Evolutionary conservation across 768 basidiomycete species (phyloP).

Genomic region (Rubroboletus pulcherrimus): DNA sequence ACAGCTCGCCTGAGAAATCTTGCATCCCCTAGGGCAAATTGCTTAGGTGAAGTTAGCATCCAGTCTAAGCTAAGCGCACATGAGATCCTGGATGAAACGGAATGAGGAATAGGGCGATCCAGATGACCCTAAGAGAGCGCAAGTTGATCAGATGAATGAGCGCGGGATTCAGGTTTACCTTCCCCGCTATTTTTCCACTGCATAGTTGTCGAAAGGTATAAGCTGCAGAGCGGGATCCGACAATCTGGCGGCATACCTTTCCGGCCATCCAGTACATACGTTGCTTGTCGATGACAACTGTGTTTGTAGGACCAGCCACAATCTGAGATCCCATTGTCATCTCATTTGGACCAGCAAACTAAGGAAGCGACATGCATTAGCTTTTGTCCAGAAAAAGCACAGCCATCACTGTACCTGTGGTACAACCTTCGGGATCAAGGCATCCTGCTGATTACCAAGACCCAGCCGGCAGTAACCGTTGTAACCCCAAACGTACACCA

Average conservation of each 20-base stretch:
- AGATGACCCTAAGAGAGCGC: slow-evolving; percentile 65
- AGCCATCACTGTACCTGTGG: slow-evolving; percentile 53
- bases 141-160: background rate
- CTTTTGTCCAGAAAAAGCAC: background rate
- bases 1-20: slow-evolving; percentile 60
- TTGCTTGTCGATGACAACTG: slow-evolving; percentile 79
- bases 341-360: slow-evolving; percentile 75
- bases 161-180: slow-evolving; percentile 40
- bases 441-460: slow-evolving; percentile 80
- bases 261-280: slow-evolving; percentile 88
- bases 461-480: slow-evolving; percentile 92
- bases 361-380: background rate
- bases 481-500: slow-evolving; percentile 84
- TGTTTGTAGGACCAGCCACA: slow-evolving; percentile 77
- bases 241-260: slow-evolving; percentile 43
- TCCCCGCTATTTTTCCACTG: slow-evolving; percentile 97
- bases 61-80: slow-evolving; percentile 41
- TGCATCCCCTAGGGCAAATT: slow-evolving; percentile 60
- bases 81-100: slow-evolving; percentile 82
- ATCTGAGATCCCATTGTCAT: slow-evolving; percentile 59
- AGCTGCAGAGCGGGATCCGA: background rate
- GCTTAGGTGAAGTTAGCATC: background rate
- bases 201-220: slow-evolving; percentile 16
- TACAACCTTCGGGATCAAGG: slow-evolving; percentile 74
- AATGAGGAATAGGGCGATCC: slow-evolving; percentile 88